Conservation (phyloP, 441 rosid species). For the Bocquillonia castaneifolia region DNA sequence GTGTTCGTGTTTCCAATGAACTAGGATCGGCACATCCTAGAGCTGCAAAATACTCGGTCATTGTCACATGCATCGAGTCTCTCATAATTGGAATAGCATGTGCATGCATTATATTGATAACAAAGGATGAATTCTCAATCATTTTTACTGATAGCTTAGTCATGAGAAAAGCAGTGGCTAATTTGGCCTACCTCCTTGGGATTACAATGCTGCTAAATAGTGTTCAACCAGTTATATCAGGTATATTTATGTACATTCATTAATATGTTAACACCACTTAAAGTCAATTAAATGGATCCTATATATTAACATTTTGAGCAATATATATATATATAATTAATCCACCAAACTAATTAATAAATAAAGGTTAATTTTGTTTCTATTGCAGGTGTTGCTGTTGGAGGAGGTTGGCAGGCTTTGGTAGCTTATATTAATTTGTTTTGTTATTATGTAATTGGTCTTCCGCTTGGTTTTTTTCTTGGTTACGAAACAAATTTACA, state of each 20-base stretch:
- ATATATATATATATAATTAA: no score
- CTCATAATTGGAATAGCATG: slow-evolving; percentile 49
- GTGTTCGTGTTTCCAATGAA: slow-evolving; percentile 78
- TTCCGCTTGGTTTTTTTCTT: slow-evolving; percentile 72
- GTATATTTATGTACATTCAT: slow-evolving; percentile 24
- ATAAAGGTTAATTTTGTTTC: neutral
- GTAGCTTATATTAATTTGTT: slow-evolving; percentile 82
- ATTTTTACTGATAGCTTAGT: slow-evolving; percentile 58
- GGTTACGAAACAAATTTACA: slow-evolving; percentile 56
- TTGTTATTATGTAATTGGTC: slow-evolving; percentile 59
- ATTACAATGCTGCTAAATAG: slow-evolving; percentile 79
- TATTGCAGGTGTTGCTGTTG: slow-evolving; percentile 70
- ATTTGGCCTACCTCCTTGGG: slow-evolving; percentile 69
- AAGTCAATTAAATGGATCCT: no score
- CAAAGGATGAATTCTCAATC: slow-evolving; percentile 50
- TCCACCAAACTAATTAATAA: no score
- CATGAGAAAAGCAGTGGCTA: slow-evolving; percentile 59
- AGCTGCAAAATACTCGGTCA: slow-evolving; percentile 75
- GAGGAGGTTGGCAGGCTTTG: slow-evolving; percentile 90
- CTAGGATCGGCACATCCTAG: slow-evolving; percentile 79
- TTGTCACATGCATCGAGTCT: slow-evolving; percentile 51
- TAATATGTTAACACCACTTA: no score
- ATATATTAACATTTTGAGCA: no score
- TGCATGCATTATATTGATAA: slow-evolving; percentile 46
- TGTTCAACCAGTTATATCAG: slow-evolving; percentile 79